Evolutionary conservation across 1,284 basidiomycete genomes (phyloP).

Genomic region (Cutaneotrichosporon sp.): DNA sequence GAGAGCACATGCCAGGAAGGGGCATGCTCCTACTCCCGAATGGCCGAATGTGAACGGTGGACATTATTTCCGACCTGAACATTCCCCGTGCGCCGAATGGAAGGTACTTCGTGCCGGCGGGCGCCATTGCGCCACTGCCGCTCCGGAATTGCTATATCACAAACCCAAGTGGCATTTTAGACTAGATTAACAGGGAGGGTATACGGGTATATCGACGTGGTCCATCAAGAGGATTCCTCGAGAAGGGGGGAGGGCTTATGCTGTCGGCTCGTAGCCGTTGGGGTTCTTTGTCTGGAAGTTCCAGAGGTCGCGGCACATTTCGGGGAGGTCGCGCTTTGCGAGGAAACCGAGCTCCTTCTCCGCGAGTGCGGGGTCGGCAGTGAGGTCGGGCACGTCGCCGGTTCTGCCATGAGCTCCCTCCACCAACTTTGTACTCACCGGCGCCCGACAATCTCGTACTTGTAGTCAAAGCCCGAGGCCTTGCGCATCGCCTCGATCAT

Average conservation of each 20-base stretch:
- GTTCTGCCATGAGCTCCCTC: conserved; percentile 52
- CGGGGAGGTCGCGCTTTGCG: conserved; percentile 70
- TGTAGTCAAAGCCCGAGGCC: conserved; percentile 59
- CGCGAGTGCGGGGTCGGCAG: conserved; percentile 86
- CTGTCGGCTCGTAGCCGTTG: conserved; percentile 56
- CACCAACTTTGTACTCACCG: conserved; percentile 55
- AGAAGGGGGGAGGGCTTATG: conserved; percentile 3
- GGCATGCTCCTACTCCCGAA: too few relatives aligned
- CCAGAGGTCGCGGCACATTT: conserved; percentile 89
- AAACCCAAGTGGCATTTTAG: too few relatives aligned
- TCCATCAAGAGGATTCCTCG: too few relatives aligned
- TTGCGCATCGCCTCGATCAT: conserved; percentile 95
- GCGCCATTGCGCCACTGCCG: too few relatives aligned
- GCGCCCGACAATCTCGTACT: conserved; percentile 82
- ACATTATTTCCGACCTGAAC: too few relatives aligned
- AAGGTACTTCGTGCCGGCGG: too few relatives aligned
- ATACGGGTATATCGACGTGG: too few relatives aligned
- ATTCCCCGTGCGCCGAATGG: too few relatives aligned
- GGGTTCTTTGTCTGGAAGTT: conserved; percentile 87
- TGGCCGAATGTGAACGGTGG: too few relatives aligned
- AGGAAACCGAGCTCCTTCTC: conserved; percentile 92
- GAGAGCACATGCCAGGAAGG: too few relatives aligned
- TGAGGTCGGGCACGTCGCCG: conserved; percentile 95
- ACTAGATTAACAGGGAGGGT: too few relatives aligned
- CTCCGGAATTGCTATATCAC: too few relatives aligned